Evolutionary conservation across 148 eudicot species (phyloP).

Genomic region (Cornus kousa): DNA sequence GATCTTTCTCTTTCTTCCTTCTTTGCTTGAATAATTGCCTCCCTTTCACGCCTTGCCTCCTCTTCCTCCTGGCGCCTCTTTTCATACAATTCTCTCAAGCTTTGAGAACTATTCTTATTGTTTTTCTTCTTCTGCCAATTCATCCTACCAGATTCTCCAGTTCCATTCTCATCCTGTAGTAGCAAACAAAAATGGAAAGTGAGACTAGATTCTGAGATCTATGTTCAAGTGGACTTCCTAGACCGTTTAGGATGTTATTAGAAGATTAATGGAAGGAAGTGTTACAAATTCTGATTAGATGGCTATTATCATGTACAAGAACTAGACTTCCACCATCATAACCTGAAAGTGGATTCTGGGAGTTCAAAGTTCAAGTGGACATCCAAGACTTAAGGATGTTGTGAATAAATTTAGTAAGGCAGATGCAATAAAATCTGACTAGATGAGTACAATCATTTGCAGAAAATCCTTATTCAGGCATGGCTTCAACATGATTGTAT

Average conservation of each 20-base stretch:
- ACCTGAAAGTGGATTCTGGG: not conserved
- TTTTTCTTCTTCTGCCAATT: constrained; percentile 30
- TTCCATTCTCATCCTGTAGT: constrained; percentile 38
- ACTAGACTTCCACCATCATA: not conserved
- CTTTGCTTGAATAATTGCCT: constrained; percentile 58
- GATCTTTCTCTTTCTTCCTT: constrained; percentile 57
- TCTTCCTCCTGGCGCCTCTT: constrained; percentile 69
- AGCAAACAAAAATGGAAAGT: not conserved
- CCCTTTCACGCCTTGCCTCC: constrained; percentile 68
- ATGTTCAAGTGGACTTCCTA: not conserved
- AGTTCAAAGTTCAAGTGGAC: not conserved
- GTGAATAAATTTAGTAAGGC: not conserved
- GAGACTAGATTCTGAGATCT: not conserved
- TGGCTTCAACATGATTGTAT: not conserved
- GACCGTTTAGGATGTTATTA: not conserved
- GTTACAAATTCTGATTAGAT: not conserved
- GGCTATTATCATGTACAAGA: not conserved
- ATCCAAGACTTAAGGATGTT: not conserved
- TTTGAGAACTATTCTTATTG: constrained; percentile 38
- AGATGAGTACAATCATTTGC: not conserved
- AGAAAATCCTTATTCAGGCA: not conserved
- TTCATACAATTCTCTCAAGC: constrained; percentile 55
- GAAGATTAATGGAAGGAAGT: not conserved
- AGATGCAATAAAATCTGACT: no score
- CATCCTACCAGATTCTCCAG: constrained; percentile 16